A percentile compares a stretch with the other conserved stretches of the same genome.
Evolutionary conservation across 176 grass and related monocot genomes (phyloP).

Genomic region (Zea luxurians): DNA sequence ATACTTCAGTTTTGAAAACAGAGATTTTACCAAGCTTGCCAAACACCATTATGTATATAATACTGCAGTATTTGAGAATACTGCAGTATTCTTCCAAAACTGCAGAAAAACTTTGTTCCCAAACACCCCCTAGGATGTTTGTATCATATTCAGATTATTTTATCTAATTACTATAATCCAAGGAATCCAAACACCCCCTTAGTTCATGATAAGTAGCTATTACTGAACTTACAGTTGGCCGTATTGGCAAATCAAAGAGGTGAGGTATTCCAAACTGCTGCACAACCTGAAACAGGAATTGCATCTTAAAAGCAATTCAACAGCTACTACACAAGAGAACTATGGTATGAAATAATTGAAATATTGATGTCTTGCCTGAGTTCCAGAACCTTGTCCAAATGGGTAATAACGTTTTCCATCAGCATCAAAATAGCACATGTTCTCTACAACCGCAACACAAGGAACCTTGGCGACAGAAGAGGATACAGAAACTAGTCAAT

Average conservation of each 20-base stretch:
- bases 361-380: constrained; percentile 57
- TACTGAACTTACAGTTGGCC: constrained; percentile 68
- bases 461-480: constrained; percentile 67
- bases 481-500: constrained; percentile 16
- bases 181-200: background rate
- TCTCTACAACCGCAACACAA: constrained; percentile 95
- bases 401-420: constrained; percentile 85
- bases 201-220: background rate
- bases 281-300: constrained; percentile 74
- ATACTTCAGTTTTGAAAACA: no score
- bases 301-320: constrained; percentile 18
- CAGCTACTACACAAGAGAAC: constrained; percentile 36
- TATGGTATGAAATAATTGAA: constrained; percentile 7
- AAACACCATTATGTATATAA: no score
- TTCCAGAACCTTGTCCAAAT: constrained; percentile 89
- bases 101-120: no score
- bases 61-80: no score
- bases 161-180: background rate
- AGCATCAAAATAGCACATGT: constrained; percentile 99
- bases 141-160: background rate
- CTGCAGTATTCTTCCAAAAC: no score
- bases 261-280: constrained; percentile 96
- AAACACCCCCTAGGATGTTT: background rate
- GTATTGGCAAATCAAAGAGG: constrained; percentile 93
- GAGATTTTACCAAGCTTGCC: no score